Percentiles rank a stretch among this genome's conserved stretches.
phyloP scores from a whole-genome alignment of 75 land plant genomes.

The Azolla pinnata region DNA sequence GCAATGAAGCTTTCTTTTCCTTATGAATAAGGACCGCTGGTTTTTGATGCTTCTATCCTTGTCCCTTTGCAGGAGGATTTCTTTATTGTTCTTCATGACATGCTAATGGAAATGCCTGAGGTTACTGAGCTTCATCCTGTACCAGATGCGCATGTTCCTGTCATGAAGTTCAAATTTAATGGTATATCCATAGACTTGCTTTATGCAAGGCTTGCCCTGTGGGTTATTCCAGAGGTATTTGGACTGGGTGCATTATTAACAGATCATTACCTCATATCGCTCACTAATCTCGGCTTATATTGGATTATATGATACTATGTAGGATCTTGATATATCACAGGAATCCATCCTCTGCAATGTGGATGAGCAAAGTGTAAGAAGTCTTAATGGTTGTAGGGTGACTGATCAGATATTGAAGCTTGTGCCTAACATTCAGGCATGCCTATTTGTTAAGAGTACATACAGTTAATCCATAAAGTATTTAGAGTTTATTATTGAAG shows the following conservation, averaged over 20 bases:
- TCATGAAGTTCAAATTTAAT: constrained; percentile 81
- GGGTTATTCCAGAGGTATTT: constrained; percentile 79
- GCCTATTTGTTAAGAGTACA: too few relatives aligned
- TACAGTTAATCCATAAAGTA: too few relatives aligned
- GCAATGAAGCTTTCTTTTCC: background rate
- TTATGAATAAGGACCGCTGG: background rate
- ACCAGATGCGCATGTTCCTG: constrained; percentile 97
- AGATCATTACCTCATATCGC: too few relatives aligned
- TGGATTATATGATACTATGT: too few relatives aligned
- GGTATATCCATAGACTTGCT: constrained; percentile 92
- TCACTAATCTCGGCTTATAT: too few relatives aligned
- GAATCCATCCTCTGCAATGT: constrained; percentile 74
- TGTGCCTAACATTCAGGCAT: constrained; percentile 93
- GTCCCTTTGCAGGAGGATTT: constrained; percentile 67
- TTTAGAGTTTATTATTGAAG: too few relatives aligned
- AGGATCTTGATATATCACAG: constrained; percentile 90
- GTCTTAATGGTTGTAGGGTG: constrained; percentile 96
- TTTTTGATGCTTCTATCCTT: constrained; percentile 1
- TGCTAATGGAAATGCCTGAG: constrained; percentile 77
- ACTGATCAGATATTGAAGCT: constrained; percentile 85
- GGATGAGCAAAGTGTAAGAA: constrained; percentile 92
- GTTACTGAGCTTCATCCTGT: constrained; percentile 89
- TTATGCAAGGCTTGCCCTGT: constrained; percentile 72
- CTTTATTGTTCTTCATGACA: constrained; percentile 63
- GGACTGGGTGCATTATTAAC: background rate